Percentiles rank a stretch among this genome's conserved stretches.
Conservation (phyloP, 768 basidiomycete species). For the Leccinum longicurvipes region DNA sequence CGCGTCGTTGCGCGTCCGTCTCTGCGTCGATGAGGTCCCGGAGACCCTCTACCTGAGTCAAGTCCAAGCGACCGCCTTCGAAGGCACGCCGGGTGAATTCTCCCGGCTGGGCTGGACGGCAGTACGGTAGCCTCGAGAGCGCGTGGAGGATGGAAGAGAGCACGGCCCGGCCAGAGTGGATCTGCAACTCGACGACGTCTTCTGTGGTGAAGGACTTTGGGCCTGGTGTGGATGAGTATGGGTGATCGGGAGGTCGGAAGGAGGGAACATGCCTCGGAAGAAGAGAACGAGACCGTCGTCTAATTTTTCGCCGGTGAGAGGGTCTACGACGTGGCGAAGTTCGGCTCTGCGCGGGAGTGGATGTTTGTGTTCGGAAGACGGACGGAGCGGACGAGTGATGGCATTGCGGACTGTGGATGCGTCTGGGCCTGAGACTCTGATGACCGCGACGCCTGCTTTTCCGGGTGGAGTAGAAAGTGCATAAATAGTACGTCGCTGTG, state of each 20-base stretch:
- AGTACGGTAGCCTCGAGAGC: constrained; percentile 56
- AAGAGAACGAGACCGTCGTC: constrained; percentile 83
- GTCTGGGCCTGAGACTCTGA: constrained; percentile 80
- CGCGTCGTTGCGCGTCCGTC: constrained; percentile 74
- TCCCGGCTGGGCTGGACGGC: constrained; percentile 79
- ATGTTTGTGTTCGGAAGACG: too few relatives aligned
- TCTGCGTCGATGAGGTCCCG: constrained; percentile 87
- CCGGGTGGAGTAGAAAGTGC: constrained; percentile 87
- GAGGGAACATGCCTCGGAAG: constrained; percentile 58
- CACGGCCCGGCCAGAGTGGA: constrained; percentile 84
- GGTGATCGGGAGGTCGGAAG: background rate
- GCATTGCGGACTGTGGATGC: constrained; percentile 57
- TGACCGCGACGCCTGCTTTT: constrained; percentile 77
- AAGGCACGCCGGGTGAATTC: constrained; percentile 90
- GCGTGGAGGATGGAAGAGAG: constrained; percentile 66
- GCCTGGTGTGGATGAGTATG: constrained; percentile 37
- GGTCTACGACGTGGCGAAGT: constrained; percentile 66
- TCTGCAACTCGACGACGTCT: constrained; percentile 78
- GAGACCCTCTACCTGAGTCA: constrained; percentile 87
- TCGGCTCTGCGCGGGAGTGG: too few relatives aligned
- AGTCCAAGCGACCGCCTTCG: constrained; percentile 72
- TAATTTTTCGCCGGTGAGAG: constrained; percentile 54
- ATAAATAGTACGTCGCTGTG: constrained; percentile 76
- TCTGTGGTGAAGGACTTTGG: constrained; percentile 83
- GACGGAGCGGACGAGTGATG: constrained; percentile 50